These are phyloP conservation scores for Nakazawaea anatomiae DNA, from an alignment of 805 yeast genomes.

Conservation along the genomic window DNA sequence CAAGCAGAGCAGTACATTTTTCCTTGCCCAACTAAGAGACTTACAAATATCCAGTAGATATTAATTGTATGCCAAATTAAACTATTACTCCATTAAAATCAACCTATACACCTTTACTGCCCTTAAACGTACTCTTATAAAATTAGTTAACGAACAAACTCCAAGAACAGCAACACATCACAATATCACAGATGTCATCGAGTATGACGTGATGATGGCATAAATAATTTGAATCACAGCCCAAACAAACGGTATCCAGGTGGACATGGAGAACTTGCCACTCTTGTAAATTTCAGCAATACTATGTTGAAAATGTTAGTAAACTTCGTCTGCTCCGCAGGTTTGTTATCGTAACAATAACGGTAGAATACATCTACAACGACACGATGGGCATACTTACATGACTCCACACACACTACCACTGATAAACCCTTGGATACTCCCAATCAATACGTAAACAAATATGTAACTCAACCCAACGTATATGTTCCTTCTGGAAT, in stretches of 20 bases:
- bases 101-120: too few relatives aligned
- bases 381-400: conserved; percentile 14
- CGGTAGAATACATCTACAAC: too few relatives aligned
- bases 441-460: conserved; percentile 47
- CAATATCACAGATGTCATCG: conserved; percentile 37
- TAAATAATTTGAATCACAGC: conserved; percentile 63
- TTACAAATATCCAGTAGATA: too few relatives aligned
- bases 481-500: conserved; percentile 27
- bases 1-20: too few relatives aligned
- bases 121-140: too few relatives aligned
- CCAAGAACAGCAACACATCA: neutral
- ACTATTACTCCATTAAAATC: too few relatives aligned
- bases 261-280: conserved; percentile 81
- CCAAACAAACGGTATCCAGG: conserved; percentile 92
- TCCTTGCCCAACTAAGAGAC: too few relatives aligned
- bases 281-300: conserved; percentile 71
- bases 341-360: too few relatives aligned
- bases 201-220: conserved; percentile 62
- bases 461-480: conserved; percentile 36
- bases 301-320: neutral
- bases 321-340: too few relatives aligned
- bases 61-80: too few relatives aligned
- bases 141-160: neutral
- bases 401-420: conserved; percentile 79
- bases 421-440: conserved; percentile 56